Base-by-base conservation (phyloP, 148 eudicot genomes). In the Camellia granthamiana region DNA sequence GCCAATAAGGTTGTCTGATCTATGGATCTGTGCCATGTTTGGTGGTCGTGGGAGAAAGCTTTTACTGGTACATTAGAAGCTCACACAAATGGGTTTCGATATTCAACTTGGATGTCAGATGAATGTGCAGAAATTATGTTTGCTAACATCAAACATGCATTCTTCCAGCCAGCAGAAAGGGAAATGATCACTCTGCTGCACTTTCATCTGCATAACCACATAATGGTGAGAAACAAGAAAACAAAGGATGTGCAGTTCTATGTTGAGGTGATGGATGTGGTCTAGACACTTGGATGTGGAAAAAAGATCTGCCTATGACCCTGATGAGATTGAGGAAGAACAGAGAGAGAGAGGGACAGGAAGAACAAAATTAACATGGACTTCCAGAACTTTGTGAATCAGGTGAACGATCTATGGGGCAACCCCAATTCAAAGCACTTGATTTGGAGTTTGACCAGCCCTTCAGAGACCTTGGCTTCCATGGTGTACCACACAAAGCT, bases 291-390 rank as follows among this genome's bases (percentile, higher is more conserved):
- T 16, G 94, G 94, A 65, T 92, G 94, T 59, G 89, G 90, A 46
- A 89, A 89, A 88, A 80, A 82, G 92, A 82, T 91, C 94, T n/a
- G 92, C 91, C 18, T 91, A 91, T 81, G 94, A 91, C 74, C 94
- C 94, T 5, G 94, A 91, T 75, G 91, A 91, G 85, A 88, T 89
- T 43, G 94, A 91, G 82, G 94, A 91, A 83, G 94, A 91, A 61
- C 94, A 91, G 70, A 83, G 94, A 23, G 94, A 23, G 94, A 91
- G 77, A 86, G 94, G 59, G 88, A 91, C 6, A 79, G 94, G 81
- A 91, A 89, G 80, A 91, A 91, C 85, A 91, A 89, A 83, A 91
- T 89, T 21, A 91, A 84, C 82, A 89, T 89, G 94, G 92, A 83
- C 68, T 91, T 89, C 69, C 88, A 91, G 80, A 89, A 80, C 78